A percentile compares a stretch with the other conserved stretches of the same genome.
These are phyloP conservation scores for Rhynchospora tenuis DNA, from an alignment of 176 grass and related monocot species.

Conservation along the genomic window DNA sequence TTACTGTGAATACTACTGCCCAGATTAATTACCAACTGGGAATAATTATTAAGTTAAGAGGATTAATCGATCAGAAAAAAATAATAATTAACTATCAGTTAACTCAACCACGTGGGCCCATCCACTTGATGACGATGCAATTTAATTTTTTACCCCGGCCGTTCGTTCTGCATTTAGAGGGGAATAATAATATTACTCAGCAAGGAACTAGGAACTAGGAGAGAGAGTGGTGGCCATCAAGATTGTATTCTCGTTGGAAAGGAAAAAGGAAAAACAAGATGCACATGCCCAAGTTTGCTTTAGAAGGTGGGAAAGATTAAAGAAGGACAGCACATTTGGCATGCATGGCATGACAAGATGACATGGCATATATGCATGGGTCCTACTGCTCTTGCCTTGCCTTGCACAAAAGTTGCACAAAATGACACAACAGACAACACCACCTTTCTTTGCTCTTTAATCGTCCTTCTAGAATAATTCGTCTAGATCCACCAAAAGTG, in stretches of 20 bases:
- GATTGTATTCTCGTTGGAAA: too few species aligned
- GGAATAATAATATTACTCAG: constrained; percentile 8
- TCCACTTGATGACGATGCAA: too few species aligned
- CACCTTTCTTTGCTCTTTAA: too few species aligned
- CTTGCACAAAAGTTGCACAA: neutral
- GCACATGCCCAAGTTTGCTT: constrained; percentile 12
- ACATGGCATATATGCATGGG: too few species aligned
- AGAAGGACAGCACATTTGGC: constrained; percentile 6
- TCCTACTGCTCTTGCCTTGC: neutral
- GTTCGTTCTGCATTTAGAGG: neutral
- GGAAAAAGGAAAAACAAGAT: neutral
- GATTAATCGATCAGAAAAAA: neutral
- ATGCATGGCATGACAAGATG: too few species aligned
- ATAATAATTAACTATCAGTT: neutral
- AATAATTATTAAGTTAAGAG: neutral
- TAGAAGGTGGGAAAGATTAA: constrained; percentile 9
- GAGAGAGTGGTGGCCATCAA: neutral
- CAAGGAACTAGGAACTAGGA: neutral
- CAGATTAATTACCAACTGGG: neutral
- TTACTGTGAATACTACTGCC: too few species aligned
- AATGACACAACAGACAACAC: neutral
- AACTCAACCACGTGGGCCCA: neutral
- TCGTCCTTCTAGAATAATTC: too few species aligned
- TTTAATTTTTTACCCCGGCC: too few species aligned
- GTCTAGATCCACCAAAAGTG: neutral